These are phyloP conservation scores for Capsicum rhomboideum DNA, from an alignment of 257 asterid species.

Conservation along the genomic window DNA sequence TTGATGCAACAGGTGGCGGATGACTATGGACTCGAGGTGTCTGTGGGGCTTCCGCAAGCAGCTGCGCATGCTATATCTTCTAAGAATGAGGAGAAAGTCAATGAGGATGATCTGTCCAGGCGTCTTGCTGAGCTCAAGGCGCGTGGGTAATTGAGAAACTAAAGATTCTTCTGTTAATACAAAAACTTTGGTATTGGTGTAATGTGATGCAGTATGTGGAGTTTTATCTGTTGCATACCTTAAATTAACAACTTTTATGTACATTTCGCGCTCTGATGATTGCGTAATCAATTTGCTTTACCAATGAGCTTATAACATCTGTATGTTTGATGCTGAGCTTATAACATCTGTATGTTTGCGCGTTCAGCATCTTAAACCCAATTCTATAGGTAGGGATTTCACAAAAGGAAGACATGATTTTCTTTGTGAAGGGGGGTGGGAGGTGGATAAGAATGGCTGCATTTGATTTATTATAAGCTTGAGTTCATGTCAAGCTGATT, in stretches of 20 bases:
- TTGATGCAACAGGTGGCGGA: slow-evolving; percentile 99
- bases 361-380: not conserved
- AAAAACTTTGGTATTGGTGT: not conserved
- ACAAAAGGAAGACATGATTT: not conserved
- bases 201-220: not conserved
- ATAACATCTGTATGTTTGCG: not conserved
- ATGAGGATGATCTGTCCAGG: slow-evolving; percentile 82
- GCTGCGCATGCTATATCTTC: slow-evolving; percentile 64
- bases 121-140: slow-evolving; percentile 96
- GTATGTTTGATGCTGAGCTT: not conserved
- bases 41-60: slow-evolving; percentile 89
- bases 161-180: not conserved
- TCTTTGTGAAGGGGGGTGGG: not conserved
- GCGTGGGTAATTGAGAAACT: slow-evolving; percentile 50
- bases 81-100: slow-evolving; percentile 61
- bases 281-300: not conserved
- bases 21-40: slow-evolving; percentile 92
- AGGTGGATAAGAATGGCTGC: not conserved
- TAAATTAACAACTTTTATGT: not conserved
- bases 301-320: not conserved
- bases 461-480: not conserved
- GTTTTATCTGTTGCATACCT: not conserved
- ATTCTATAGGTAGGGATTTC: not conserved
- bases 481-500: not conserved
- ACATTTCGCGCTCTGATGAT: not conserved